Evolutionary conservation across 2,329 filamentous ascomycete genomes (phyloP), one percentile per base, ranked within the genome.

Genomic region (Aspergillus texensis): DNA sequence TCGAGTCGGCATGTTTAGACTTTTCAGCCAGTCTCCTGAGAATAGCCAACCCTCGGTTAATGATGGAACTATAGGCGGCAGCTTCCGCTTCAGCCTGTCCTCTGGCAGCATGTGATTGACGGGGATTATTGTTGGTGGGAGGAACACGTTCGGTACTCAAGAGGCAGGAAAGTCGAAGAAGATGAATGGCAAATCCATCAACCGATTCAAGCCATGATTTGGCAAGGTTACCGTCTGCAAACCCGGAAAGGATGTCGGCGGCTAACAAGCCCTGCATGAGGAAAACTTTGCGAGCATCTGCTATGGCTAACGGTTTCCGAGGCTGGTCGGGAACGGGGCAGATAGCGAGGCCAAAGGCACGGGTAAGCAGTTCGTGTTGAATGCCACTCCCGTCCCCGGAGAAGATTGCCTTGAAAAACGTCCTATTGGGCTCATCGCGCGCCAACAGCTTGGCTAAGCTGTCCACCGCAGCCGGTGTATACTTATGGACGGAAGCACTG

Each of bases 261-360:
- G 93, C 91, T 6, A 98, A 84, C 71, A 98, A 87, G 1, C 93
- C 94, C 79, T 99, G 95, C 85, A 96, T 95, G 12, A 99, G 81
- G 71, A 93, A 90, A 0, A 95, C 91, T 77, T 96, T 97, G 62
- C 95, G 89, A 4, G 87, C 88, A 75, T 97, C 93, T 6, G 95
- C 86, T 6, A 93, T 84, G 0, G 88, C 86, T 0, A 91, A 79
- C 30, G 89, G 76, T 63, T 86, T 85, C 2, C 86, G 83, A 19
- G 86, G 85, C 43, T 85, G 84, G 48, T 94, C 92, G 0, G 95
- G 95, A 39, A 98, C 84, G 0, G 94, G 88, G 8, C 92, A 91
- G 61, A 98, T 91, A 1, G 94, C 91, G 21, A 99, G 84, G 4
- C 88, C 93, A 77, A 99, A 98, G 0, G 93, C 87, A 62, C 91